phyloP scores from a whole-genome alignment of 73 alveolate genomes.

The Paramecium pentaurelia region DNA sequence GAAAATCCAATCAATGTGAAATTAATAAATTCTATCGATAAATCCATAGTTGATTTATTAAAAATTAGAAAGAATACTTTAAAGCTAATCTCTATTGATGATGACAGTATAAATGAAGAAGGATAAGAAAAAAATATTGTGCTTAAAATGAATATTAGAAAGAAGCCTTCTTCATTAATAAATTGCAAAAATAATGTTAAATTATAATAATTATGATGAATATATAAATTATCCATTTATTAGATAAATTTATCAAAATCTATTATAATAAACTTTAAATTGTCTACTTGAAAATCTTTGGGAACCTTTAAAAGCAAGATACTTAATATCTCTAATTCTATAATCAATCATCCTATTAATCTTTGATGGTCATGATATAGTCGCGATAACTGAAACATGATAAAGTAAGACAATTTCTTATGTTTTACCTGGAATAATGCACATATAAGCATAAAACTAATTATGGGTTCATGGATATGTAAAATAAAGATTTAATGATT shows the following conservation, averaged over 20 bases:
- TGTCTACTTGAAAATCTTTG: background rate
- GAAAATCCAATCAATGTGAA: background rate
- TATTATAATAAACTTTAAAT: background rate
- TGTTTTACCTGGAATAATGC: constrained; percentile 82
- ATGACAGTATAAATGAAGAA: background rate
- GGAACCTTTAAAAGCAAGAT: background rate
- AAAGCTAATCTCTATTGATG: background rate
- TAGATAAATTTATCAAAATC: background rate
- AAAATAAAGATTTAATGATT: constrained; percentile 86
- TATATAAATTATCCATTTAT: background rate
- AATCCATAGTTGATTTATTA: background rate
- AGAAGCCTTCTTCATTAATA: background rate
- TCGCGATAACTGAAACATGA: constrained; percentile 89
- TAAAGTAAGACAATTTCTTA: constrained; percentile 90
- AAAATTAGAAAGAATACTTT: background rate
- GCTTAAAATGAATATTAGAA: background rate
- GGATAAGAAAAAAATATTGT: background rate
- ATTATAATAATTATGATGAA: background rate
- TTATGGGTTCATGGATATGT: constrained; percentile 77
- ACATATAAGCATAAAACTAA: constrained; percentile 55
- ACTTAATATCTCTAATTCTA: constrained; percentile 60
- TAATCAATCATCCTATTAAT: constrained; percentile 24
- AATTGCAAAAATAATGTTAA: background rate
- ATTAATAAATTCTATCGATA: background rate
- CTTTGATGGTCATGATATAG: constrained; percentile 76